phyloP scores from a whole-genome alignment of 176 grass and related monocot species.

The Paspalum vaginatum region DNA sequence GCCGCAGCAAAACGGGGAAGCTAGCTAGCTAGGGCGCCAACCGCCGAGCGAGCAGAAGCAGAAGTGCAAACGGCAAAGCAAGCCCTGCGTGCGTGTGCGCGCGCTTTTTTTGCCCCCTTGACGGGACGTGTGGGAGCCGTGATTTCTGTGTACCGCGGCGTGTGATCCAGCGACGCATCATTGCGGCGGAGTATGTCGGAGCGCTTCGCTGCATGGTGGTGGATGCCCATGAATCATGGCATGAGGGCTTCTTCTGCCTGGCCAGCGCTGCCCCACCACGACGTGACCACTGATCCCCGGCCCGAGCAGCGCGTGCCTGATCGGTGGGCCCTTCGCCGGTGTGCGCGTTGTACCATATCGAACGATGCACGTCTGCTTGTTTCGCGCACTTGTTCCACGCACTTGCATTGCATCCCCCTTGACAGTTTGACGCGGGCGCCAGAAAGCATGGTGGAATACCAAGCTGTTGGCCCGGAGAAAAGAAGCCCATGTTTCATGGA shows the following conservation, averaged over 20 bases:
- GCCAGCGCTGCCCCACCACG: slow-evolving; percentile 4
- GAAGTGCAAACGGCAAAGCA: background rate
- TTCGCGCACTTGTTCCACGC: background rate
- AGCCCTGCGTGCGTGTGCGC: background rate
- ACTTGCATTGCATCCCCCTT: background rate
- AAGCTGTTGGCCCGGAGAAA: no score
- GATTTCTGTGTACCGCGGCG: slow-evolving; percentile 27
- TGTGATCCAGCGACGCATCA: slow-evolving; percentile 11
- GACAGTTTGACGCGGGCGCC: no score
- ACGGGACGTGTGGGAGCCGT: slow-evolving; percentile 29
- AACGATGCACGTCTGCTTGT: background rate
- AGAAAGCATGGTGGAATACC: no score
- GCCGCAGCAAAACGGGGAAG: background rate
- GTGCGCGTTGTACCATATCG: no score
- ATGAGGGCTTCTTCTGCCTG: background rate
- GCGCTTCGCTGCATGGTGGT: no score
- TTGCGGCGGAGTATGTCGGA: slow-evolving; percentile 21
- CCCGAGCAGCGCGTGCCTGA: background rate
- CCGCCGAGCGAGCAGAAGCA: no score
- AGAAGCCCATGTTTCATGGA: no score
- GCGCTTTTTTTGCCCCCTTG: background rate
- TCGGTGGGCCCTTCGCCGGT: background rate
- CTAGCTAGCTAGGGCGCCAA: background rate
- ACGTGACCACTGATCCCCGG: slow-evolving; percentile 44
- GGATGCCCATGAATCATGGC: slow-evolving; percentile 43